phyloP scores from a whole-genome alignment of 768 basidiomycete species.

The Dioszegia crocea region DNA sequence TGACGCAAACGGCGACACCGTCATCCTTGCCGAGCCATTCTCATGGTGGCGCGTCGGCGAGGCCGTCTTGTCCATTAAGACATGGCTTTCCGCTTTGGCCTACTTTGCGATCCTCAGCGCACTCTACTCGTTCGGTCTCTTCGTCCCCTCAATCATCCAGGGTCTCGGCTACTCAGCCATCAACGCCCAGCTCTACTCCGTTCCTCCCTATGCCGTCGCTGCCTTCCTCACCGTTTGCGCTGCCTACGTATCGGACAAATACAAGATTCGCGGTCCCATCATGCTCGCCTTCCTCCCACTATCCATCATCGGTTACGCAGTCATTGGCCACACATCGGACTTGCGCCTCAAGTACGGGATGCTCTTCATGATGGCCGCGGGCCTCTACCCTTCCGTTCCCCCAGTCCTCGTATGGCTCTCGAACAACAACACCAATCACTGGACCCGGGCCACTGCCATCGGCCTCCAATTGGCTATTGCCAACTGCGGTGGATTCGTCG shows the following conservation, averaged over 20 bases:
- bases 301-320: slow-evolving; percentile 31
- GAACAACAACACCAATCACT: slow-evolving; percentile 26
- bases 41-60: slow-evolving; percentile 21
- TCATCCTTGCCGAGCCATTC: slow-evolving; percentile 19
- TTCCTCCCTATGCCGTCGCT: slow-evolving; percentile 37
- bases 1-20: slow-evolving; percentile 11
- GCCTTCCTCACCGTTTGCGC: slow-evolving; percentile 27
- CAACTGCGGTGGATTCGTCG: slow-evolving; percentile 36
- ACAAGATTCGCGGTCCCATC: slow-evolving; percentile 30
- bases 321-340: slow-evolving; percentile 20
- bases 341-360: slow-evolving; percentile 29
- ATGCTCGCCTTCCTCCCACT: slow-evolving; percentile 39
- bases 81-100: slow-evolving; percentile 31
- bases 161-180: slow-evolving; percentile 32
- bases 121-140: slow-evolving; percentile 34
- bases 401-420: slow-evolving; percentile 37
- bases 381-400: slow-evolving; percentile 34
- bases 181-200: slow-evolving; percentile 34
- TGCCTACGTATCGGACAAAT: slow-evolving; percentile 28
- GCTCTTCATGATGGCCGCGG: slow-evolving; percentile 33
- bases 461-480: slow-evolving; percentile 36
- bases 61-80: slow-evolving; percentile 25
- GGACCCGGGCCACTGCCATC: slow-evolving; percentile 29
- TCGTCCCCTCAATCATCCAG: slow-evolving; percentile 33
- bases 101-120: slow-evolving; percentile 34